Base-by-base conservation (phyloP, 768 basidiomycete species). In the Amylocystis lapponica region DNA sequence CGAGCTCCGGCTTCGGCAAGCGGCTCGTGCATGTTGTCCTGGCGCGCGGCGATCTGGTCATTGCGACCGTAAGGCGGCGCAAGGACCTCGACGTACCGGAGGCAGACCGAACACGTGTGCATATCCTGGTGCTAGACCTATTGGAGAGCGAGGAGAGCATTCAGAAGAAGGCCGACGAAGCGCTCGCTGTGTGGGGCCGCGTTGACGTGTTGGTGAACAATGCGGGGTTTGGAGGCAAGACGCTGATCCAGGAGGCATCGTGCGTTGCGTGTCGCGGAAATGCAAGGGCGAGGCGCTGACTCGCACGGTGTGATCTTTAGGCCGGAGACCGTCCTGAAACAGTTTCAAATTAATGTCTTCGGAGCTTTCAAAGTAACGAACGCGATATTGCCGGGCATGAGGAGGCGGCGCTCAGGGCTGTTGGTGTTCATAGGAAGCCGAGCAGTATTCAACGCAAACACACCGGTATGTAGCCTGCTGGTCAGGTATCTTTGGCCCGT, bases 11-110 rank as follows among this genome's bases (percentile, higher is more conserved):
- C 41, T 67, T 73, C 45, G 71, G 72, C 9, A 63, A 57, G 32
- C 55, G 57, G 21, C 61, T 72, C 42, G 66, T 67, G 14, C 39
- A 53, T 17, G 62, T 62, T 31, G 66, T 68, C 7, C 63, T 76
- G 26, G 64, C 63, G 5, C 65, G 74, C 4, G 71, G 71, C 12
- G 74, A 76, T 43, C 66, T 66, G 25, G 74, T 74, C 6, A 71
- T 75, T 37, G 74, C 72, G 2, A 73, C 75, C 12, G 68, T 66
- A 1, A 65, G 70, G 30, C 65, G 64, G 11, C 42, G 68, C 13
- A 53, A 62, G 33, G 66, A 57, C 36, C 39, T 50, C 48, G 32
- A 48, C 5, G 44, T 51, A 13, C 53, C 56, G 21, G 41, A 39
- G 26, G 51, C 56, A 22, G 32, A 46, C 32, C 49, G 43, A 19